Percentiles rank a stretch among this genome's conserved stretches.
Evolutionary conservation across 2,329 filamentous ascomycete genomes (phyloP).

Genomic region (Penicillium sp.): DNA sequence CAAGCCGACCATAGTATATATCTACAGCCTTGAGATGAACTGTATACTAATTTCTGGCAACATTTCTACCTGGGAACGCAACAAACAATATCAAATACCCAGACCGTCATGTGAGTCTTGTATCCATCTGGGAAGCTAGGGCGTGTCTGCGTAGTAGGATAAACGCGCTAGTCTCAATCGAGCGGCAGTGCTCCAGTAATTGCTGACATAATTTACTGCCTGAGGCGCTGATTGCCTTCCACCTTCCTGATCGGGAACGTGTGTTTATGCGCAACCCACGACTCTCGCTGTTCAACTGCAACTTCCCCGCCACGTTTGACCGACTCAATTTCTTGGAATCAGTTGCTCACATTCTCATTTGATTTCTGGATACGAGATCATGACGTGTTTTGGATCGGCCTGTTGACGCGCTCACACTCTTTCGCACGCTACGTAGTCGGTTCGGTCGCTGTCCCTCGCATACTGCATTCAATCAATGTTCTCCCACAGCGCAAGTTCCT

Average conservation of each 20-base stretch:
- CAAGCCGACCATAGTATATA: too few relatives aligned
- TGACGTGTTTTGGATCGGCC: conserved; percentile 11
- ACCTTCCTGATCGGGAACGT: conserved; percentile 41
- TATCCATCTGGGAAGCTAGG: neutral
- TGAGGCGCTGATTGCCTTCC: conserved; percentile 10
- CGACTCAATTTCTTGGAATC: neutral
- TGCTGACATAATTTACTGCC: conserved; percentile 22
- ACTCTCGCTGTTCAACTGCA: neutral
- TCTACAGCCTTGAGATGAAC: too few relatives aligned
- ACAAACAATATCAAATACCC: too few relatives aligned
- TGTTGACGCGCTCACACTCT: conserved; percentile 12
- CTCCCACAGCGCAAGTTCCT: conserved; percentile 45
- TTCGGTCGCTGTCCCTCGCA: conserved; percentile 23
- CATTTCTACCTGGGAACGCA: too few relatives aligned
- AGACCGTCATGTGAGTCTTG: too few relatives aligned
- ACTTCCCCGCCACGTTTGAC: conserved; percentile 4
- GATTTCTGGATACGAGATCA: conserved; percentile 7
- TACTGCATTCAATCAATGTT: conserved; percentile 36
- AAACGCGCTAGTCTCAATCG: neutral
- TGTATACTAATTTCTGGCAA: too few relatives aligned
- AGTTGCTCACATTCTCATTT: conserved; percentile 4
- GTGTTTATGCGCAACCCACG: conserved; percentile 38
- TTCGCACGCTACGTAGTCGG: conserved; percentile 3
- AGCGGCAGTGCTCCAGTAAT: neutral
- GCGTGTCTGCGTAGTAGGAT: neutral